Evolutionary conservation across 2,329 filamentous ascomycete genomes (phyloP).

Genomic region (Claviceps sp.): DNA sequence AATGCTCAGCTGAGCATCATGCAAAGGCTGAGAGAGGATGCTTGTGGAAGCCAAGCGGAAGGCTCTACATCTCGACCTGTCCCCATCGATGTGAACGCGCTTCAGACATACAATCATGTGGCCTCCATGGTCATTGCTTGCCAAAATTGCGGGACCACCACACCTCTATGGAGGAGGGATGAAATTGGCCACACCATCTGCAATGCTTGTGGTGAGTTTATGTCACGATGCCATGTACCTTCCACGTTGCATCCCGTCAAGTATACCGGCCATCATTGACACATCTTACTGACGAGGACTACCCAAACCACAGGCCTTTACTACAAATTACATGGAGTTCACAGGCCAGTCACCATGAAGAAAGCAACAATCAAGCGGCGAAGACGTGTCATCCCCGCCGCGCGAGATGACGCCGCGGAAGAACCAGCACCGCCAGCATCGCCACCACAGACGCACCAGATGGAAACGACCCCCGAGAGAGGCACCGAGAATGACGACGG

Average conservation of each 20-base stretch:
- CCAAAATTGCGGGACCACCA: slow-evolving; percentile 94
- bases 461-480: slow-evolving; percentile 29
- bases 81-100: slow-evolving; percentile 22
- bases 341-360: slow-evolving; percentile 96
- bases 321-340: slow-evolving; percentile 88
- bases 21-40: slow-evolving; percentile 27
- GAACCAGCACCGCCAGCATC: slow-evolving; percentile 36
- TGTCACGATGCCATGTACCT: background rate
- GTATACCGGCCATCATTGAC: background rate
- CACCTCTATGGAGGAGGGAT: slow-evolving; percentile 87
- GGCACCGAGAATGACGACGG: slow-evolving; percentile 50
- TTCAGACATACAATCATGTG: slow-evolving; percentile 18
- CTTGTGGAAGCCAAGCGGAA: slow-evolving; percentile 18
- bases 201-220: slow-evolving; percentile 80
- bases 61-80: slow-evolving; percentile 13
- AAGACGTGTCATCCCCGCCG: slow-evolving; percentile 82
- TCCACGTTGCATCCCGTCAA: background rate
- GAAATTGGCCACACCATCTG: slow-evolving; percentile 94
- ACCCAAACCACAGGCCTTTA: slow-evolving; percentile 57
- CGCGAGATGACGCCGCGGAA: slow-evolving; percentile 36
- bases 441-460: slow-evolving; percentile 25
- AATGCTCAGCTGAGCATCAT: slow-evolving; percentile 56
- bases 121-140: slow-evolving; percentile 61
- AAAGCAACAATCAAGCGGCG: slow-evolving; percentile 92
- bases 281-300: background rate